Conservation (phyloP, 179 eudicot species). For the Gypsophila paniculata region DNA sequence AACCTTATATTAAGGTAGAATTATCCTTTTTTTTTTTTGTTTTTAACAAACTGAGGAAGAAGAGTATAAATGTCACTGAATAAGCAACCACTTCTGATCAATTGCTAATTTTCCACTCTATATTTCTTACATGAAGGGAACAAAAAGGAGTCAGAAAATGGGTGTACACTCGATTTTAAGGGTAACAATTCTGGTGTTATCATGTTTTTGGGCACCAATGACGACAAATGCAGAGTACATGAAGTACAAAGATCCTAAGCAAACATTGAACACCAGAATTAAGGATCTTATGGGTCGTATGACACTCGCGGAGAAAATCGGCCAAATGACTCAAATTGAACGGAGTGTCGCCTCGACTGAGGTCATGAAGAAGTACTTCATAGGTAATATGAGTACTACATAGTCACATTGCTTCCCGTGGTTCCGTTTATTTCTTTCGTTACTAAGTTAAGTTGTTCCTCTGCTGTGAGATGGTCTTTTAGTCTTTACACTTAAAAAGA, state of each 20-base stretch:
- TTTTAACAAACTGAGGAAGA: no score
- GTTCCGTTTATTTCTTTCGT: no score
- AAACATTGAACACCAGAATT: slow-evolving; percentile 47
- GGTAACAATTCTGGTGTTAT: slow-evolving; percentile 26
- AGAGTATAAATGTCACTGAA: neutral
- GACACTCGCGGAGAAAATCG: slow-evolving; percentile 80
- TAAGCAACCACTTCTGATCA: neutral
- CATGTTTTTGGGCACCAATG: slow-evolving; percentile 24
- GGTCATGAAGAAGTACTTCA: slow-evolving; percentile 60
- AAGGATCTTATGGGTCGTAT: slow-evolving; percentile 60
- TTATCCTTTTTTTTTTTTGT: no score
- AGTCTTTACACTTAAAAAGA: no score
- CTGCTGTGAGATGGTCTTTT: no score
- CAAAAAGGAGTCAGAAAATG: slow-evolving; percentile 18
- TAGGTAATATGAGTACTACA: slow-evolving; percentile 41
- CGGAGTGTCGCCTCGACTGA: slow-evolving; percentile 52
- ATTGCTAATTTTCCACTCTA: neutral
- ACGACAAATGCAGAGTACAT: slow-evolving; percentile 35
- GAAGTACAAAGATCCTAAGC: slow-evolving; percentile 73
- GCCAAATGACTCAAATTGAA: slow-evolving; percentile 89
- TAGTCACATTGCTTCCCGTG: neutral
- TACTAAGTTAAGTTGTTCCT: no score
- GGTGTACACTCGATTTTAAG: slow-evolving; percentile 15
- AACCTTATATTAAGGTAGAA: no score
- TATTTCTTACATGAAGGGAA: slow-evolving; percentile 12